Evolutionary conservation across 78 protist species (phyloP).

Genomic region (Chrysochromulina tobinii): DNA sequence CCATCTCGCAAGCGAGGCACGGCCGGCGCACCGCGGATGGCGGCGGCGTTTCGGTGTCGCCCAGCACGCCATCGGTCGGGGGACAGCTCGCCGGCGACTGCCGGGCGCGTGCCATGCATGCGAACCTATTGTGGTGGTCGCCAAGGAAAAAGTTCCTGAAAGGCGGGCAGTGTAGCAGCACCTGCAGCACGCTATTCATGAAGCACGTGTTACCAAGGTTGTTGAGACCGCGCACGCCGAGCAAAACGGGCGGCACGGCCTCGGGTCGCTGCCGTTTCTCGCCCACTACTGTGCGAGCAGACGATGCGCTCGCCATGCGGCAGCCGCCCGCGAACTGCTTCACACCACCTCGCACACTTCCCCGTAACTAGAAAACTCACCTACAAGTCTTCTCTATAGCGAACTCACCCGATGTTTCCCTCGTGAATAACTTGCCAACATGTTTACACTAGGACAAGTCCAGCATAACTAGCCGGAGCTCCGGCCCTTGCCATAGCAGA

Average conservation of each 20-base stretch:
- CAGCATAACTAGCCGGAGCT: too few species aligned
- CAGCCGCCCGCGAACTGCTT: too few species aligned
- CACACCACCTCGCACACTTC: too few species aligned
- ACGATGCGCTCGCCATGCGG: too few species aligned
- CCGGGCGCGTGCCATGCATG: background rate
- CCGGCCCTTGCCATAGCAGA: too few species aligned
- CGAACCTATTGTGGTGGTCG: conserved; percentile 65
- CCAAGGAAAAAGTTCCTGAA: conserved; percentile 58
- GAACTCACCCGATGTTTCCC: too few species aligned
- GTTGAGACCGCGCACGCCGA: conserved; percentile 69
- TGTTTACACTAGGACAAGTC: too few species aligned
- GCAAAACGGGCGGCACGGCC: background rate
- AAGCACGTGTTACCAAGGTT: conserved; percentile 84
- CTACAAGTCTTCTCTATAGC: too few species aligned
- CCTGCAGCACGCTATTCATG: conserved; percentile 72
- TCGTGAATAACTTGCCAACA: too few species aligned
- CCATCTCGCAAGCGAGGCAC: conserved; percentile 78
- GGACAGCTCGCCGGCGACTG: background rate
- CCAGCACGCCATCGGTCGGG: background rate
- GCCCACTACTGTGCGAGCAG: too few species aligned
- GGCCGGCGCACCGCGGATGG: background rate
- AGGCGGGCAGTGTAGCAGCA: conserved; percentile 56
- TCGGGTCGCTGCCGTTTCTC: too few species aligned
- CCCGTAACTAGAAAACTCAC: too few species aligned
- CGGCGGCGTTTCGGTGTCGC: background rate